Conservation (phyloP, 1,284 basidiomycete species). For the Trametes sp. region DNA sequence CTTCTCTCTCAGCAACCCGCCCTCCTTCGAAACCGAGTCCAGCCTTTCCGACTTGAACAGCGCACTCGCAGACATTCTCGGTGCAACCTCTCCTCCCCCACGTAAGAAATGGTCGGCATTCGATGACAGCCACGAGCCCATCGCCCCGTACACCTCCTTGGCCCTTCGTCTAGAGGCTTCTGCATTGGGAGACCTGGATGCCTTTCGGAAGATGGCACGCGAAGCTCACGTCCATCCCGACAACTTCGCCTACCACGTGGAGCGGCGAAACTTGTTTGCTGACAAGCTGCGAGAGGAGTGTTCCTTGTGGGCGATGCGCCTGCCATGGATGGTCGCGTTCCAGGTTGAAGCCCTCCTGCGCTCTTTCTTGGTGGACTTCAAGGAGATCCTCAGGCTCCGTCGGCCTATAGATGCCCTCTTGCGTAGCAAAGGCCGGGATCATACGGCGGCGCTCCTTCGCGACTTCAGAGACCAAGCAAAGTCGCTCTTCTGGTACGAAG, state of each 20-base stretch:
- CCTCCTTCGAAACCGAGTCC: conserved; percentile 49
- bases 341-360: conserved; percentile 60
- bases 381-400: conserved; percentile 54
- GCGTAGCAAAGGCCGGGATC: conserved; percentile 41
- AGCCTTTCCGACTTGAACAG: conserved; percentile 33
- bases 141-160: conserved; percentile 56
- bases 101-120: conserved; percentile 37
- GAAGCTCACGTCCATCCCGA: conserved; percentile 46
- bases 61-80: conserved; percentile 32
- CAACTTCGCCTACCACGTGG: conserved; percentile 48
- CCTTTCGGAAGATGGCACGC: conserved; percentile 49
- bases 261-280: conserved; percentile 54
- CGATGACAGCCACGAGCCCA: conserved; percentile 35
- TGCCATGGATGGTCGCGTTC: conserved; percentile 61
- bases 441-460: conserved; percentile 51
- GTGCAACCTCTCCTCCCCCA: conserved; percentile 5
- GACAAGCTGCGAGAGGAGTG: conserved; percentile 43
- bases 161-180: conserved; percentile 56
- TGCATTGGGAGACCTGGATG: conserved; percentile 41
- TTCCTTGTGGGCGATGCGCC: conserved; percentile 44
- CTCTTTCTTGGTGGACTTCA: conserved; percentile 50
- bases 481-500: conserved; percentile 39
- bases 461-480: conserved; percentile 49
- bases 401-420: conserved; percentile 45
- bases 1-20: conserved; percentile 52